phyloP scores from a whole-genome alignment of 2,329 filamentous ascomycete species.

The Biscogniauxia mediterranea region DNA sequence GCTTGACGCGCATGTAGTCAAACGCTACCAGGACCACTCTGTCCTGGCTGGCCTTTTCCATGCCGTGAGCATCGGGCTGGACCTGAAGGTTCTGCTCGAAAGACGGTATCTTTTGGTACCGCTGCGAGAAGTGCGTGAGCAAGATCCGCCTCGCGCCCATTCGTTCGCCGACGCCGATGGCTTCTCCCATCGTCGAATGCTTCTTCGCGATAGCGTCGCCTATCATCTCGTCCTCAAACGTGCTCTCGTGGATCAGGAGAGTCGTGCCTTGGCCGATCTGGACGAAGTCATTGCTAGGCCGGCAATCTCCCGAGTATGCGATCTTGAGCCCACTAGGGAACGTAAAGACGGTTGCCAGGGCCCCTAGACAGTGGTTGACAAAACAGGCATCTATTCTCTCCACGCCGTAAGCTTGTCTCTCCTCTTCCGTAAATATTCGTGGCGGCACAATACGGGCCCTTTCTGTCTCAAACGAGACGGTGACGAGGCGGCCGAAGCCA shows the following conservation, averaged over 20 bases:
- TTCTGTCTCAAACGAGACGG: conserved; percentile 8
- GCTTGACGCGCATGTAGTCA: conserved; percentile 71
- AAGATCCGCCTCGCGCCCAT: conserved; percentile 82
- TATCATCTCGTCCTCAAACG: conserved; percentile 82
- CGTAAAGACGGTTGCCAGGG: conserved; percentile 74
- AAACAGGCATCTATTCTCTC: conserved; percentile 61
- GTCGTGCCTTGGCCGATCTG: conserved; percentile 71
- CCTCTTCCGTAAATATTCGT: conserved; percentile 34
- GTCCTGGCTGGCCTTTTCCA: conserved; percentile 36
- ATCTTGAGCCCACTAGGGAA: conserved; percentile 81
- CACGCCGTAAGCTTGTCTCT: conserved; percentile 59
- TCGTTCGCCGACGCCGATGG: conserved; percentile 68
- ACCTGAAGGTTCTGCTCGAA: conserved; percentile 38
- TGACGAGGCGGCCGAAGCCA: conserved; percentile 56
- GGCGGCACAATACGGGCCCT: conserved; percentile 21
- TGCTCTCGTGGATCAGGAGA: conserved; percentile 91
- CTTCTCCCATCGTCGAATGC: conserved; percentile 86
- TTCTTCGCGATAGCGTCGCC: conserved; percentile 83
- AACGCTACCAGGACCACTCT: conserved; percentile 71
- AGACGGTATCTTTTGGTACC: conserved; percentile 75
- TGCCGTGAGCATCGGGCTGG: conserved; percentile 22
- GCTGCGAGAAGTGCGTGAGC: conserved; percentile 92
- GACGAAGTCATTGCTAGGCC: conserved; percentile 71
- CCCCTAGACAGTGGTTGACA: conserved; percentile 77
- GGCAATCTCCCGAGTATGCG: conserved; percentile 91